Evolutionary conservation across 805 yeast genomes (phyloP), one percentile per base, ranked within the genome.

Genomic region (Maudiozyma pseudohumilis): DNA sequence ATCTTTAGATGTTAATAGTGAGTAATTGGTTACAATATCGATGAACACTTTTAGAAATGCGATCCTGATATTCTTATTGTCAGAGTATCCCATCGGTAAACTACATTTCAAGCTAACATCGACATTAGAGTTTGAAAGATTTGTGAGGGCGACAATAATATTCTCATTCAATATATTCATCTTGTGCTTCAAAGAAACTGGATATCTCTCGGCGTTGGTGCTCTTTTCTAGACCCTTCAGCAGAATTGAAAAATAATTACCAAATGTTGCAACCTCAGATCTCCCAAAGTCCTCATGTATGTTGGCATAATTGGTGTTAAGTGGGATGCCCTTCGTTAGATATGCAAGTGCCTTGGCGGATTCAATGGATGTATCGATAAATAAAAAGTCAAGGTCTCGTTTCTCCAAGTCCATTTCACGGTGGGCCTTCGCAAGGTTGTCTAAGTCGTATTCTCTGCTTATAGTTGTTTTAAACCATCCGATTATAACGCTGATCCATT

Each of bases 31-130:
- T 43, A 72, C 61, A 52, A 82, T 80, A 34, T 78, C 74, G 2
- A 80, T 73, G 46, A 85, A 83, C 3, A 85, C 89, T 42, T 77
- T 76, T 50, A 85, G 64, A 52, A 84, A 82, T 0, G 89, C 74
- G 7, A 79, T 65, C 41, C 89, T 64, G 21, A 83, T 75, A 39
- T 74, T 68, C 8, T 62, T 55, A 51, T 80, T 79, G 17, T 69
- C 68, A 49, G 83, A 83, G 50, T 76, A 81, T 0, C 92, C 88
- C 47, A 84, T 67, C 1, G 92, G 86, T 13, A 84, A 58, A 2
- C 86, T 85, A 55, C 72, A 75, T 36, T 74, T 74, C 48, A 85
- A 62, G 5, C 94, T 94, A 19, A 81, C 76, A 38, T 79, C 84
- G 7, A 78, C 74, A 49, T 84, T 85, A 7, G 82, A 69, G 46